These are phyloP conservation scores for Hepatocystis sp. DNA, from an alignment of 169 alveolate genomes.

Conservation along the genomic window DNA sequence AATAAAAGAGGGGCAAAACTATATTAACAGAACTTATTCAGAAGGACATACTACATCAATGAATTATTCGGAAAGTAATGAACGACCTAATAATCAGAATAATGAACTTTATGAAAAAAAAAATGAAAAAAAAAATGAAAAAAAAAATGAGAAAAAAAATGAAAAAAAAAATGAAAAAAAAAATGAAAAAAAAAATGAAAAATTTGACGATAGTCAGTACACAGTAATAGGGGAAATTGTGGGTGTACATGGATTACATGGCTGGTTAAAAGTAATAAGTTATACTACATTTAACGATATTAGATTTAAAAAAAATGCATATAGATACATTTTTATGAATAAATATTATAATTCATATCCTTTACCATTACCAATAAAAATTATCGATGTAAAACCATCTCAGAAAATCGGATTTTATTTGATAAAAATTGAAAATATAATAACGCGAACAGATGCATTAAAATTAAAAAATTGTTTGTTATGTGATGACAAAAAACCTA, in stretches of 20 bases:
- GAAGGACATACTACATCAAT: neutral
- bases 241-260: constrained; percentile 59
- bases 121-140: neutral
- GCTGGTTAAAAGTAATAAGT: constrained; percentile 51
- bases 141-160: neutral
- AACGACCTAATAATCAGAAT: neutral
- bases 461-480: constrained; percentile 57
- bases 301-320: constrained; percentile 26
- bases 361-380: constrained; percentile 60
- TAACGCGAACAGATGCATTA: constrained; percentile 65
- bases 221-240: constrained; percentile 68
- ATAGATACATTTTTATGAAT: constrained; percentile 68
- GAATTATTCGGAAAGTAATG: neutral
- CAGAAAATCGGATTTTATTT: constrained; percentile 42
- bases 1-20: constrained; percentile 3
- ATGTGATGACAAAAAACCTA: constrained; percentile 66
- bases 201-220: too few relatives aligned
- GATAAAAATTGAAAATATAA: constrained; percentile 40
- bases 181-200: constrained; percentile 10
- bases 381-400: constrained; percentile 62
- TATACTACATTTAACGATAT: constrained; percentile 71
- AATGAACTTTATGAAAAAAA: neutral
- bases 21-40: too few relatives aligned
- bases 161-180: neutral
- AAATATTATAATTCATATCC: too few relatives aligned